These are phyloP conservation scores for Amyloporia xantha DNA, from an alignment of 768 basidiomycete species.

Conservation along the genomic window DNA sequence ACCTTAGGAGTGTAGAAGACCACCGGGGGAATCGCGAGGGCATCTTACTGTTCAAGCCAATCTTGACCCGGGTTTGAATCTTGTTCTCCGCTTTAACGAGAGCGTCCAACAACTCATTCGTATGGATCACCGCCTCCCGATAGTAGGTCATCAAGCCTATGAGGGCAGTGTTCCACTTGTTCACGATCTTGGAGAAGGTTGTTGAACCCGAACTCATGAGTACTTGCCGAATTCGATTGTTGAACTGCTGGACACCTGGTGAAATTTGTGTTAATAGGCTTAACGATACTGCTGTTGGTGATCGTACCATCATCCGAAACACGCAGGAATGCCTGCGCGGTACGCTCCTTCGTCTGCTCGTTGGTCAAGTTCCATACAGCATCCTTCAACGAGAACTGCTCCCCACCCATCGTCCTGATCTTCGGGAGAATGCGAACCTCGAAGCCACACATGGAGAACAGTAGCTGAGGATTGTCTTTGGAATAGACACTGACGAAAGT, in stretches of 20 bases:
- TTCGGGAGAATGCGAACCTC: conserved; percentile 97
- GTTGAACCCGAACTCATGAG: conserved; percentile 98
- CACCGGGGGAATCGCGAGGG: conserved; percentile 97
- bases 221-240: conserved; percentile 94
- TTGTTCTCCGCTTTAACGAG: conserved; percentile 99
- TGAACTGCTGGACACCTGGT: conserved; percentile 88
- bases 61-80: conserved; percentile 99
- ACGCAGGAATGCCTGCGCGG: conserved; percentile 95
- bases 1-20: conserved; percentile 96
- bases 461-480: conserved; percentile 92
- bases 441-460: conserved; percentile 99
- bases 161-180: conserved; percentile 95
- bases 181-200: conserved; percentile 98
- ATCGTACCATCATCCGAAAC: conserved; percentile 84
- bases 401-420: conserved; percentile 90
- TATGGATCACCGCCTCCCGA: conserved; percentile 95
- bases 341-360: conserved; percentile 95
- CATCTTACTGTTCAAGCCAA: conserved; percentile 99
- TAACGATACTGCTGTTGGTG: too few relatives aligned
- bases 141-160: conserved; percentile 98
- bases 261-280: too few relatives aligned
- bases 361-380: conserved; percentile 97
- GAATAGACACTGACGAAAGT: conserved; percentile 97
- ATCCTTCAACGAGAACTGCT: conserved; percentile 95
- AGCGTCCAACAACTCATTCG: conserved; percentile 91